These are phyloP conservation scores for Curvularia verruculosa DNA, from an alignment of 2,329 filamentous ascomycete genomes.

Conservation along the genomic window DNA sequence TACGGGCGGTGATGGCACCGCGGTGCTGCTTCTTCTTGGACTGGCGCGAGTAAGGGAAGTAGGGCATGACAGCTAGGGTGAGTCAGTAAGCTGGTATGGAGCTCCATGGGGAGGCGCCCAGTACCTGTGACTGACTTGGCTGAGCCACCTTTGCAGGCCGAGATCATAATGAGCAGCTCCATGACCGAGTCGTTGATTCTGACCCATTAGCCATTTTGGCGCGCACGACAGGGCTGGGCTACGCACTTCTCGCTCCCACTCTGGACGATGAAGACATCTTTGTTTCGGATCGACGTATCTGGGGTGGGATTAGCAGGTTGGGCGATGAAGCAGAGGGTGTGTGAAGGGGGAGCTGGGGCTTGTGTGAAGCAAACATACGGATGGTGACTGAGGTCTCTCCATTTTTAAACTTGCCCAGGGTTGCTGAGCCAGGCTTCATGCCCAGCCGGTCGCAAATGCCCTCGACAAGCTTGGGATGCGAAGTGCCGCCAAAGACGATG, in stretches of 20 bases:
- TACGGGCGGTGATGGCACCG: conserved; percentile 93
- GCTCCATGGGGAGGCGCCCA: conserved; percentile 39
- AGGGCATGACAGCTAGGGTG: conserved; percentile 78
- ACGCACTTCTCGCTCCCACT: conserved; percentile 81
- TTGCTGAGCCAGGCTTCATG: conserved; percentile 63
- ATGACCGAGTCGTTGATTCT: conserved; percentile 97
- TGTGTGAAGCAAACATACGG: conserved; percentile 50
- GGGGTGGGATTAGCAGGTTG: conserved; percentile 24
- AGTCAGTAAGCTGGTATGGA: conserved; percentile 20
- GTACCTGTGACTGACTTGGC: conserved; percentile 94
- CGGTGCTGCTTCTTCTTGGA: conserved; percentile 99
- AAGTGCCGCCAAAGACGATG: conserved; percentile 71
- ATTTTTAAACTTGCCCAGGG: conserved; percentile 71
- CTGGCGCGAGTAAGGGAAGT: conserved; percentile 99
- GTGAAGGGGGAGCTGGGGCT: conserved; percentile 6
- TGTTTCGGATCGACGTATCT: conserved; percentile 80
- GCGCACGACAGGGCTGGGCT: conserved; percentile 7
- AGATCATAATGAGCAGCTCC: conserved; percentile 99
- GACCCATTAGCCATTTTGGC: conserved; percentile 33
- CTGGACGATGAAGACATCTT: conserved; percentile 98
- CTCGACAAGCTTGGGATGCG: conserved; percentile 68
- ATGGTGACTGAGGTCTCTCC: conserved; percentile 74
- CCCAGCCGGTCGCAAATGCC: conserved; percentile 71
- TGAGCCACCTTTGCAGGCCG: conserved; percentile 96
- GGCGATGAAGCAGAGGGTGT: not conserved